Conservation (phyloP, 192 early-diverging fungal species). For the Coemansia sp. region DNA sequence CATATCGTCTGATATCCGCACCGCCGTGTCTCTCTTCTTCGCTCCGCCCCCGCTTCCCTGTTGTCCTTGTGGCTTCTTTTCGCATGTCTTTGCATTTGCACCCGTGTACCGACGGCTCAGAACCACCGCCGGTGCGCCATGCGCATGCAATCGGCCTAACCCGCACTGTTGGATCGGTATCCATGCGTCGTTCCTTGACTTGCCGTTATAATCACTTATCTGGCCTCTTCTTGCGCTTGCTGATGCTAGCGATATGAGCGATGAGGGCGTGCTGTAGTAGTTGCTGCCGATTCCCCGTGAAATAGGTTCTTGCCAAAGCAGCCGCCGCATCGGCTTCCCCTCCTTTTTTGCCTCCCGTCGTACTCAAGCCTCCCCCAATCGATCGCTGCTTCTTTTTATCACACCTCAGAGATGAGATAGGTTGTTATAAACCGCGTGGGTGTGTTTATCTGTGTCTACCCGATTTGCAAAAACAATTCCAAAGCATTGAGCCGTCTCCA, state of each 20-base stretch:
- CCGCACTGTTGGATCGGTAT: background rate
- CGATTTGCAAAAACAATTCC: too few relatives aligned
- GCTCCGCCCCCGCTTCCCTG: background rate
- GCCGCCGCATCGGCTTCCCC: slow-evolving; percentile 1
- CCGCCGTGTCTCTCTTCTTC: background rate
- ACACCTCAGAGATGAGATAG: too few relatives aligned
- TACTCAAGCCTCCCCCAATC: background rate
- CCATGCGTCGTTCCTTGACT: background rate
- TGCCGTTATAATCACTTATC: background rate
- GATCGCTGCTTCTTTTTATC: too few relatives aligned
- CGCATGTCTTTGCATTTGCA: background rate
- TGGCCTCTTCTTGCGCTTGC: background rate
- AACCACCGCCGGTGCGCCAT: background rate
- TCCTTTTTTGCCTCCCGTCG: background rate
- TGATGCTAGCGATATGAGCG: background rate
- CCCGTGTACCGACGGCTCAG: background rate
- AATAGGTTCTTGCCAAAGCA: background rate
- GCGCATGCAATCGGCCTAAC: too few relatives aligned
- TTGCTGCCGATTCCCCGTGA: slow-evolving; percentile 2
- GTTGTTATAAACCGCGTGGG: too few relatives aligned
- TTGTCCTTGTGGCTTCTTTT: background rate
- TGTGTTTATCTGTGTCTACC: too few relatives aligned
- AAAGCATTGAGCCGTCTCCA: too few relatives aligned
- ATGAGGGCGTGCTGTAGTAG: background rate
- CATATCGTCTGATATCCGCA: background rate